phyloP scores from a whole-genome alignment of 306 rosid species.

The Rosa chinensis region DNA sequence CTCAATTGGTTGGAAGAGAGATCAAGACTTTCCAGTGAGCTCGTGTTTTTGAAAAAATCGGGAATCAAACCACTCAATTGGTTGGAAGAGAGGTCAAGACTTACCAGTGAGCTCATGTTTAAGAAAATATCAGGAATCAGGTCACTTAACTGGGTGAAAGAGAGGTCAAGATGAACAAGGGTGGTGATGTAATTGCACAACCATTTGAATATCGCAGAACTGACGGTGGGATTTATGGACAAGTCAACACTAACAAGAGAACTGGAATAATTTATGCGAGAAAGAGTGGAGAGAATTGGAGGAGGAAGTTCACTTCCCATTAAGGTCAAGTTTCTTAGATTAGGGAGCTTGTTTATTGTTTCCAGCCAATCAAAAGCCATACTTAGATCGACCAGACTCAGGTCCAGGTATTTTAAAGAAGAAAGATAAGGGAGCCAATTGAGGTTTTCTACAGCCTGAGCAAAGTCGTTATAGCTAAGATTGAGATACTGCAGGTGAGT shows the following conservation, averaged over 20 bases:
- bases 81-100: too few relatives aligned
- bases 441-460: neutral
- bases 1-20: too few relatives aligned
- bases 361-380: neutral
- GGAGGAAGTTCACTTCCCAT: too few relatives aligned
- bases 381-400: neutral
- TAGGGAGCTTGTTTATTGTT: neutral
- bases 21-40: fast-evolving
- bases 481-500: neutral
- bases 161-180: neutral
- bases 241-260: neutral
- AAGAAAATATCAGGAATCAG: neutral
- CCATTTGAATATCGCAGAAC: neutral
- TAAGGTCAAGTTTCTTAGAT: neutral
- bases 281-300: neutral
- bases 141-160: neutral
- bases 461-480: fast-evolving
- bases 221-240: neutral
- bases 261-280: neutral
- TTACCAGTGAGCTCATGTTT: too few relatives aligned
- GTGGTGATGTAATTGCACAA: neutral
- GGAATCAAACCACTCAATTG: too few relatives aligned
- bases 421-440: neutral
- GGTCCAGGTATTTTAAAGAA: neutral
- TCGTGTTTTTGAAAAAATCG: too few relatives aligned